Base-by-base conservation (phyloP, 768 basidiomycete genomes). In the Leucocoprinus leucothites region DNA sequence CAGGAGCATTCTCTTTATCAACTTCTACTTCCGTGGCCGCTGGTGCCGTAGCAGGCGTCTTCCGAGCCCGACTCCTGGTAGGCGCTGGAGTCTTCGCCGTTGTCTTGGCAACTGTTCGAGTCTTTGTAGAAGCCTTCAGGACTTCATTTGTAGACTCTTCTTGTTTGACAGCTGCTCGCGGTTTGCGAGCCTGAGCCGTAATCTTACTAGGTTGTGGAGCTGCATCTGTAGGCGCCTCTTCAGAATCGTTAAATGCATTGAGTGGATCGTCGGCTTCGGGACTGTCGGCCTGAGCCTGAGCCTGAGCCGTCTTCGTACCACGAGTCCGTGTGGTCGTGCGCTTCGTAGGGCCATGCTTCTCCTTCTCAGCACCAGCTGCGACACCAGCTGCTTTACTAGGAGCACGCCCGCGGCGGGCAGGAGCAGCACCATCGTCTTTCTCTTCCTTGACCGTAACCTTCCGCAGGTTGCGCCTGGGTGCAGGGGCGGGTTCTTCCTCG, bases 1-100 rank as follows among this genome's bases (percentile, higher is more conserved):
- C 44, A 1, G 71, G 67, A 1, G 73, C 62, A 50, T 77, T 77
- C 63, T 78, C 76, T 57, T 79, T 78, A 51, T 77, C 70, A 4
- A 65, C 66, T 7, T 57, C 64, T 6, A 63, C 60, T 34, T 66
- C 61, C 34, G 58, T 60, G 2, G 67, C 68, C 22, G 70, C 66
- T 28, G 73, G 70, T 16, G 68, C 70, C 22, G 70, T 70, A 9
- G 68, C 67, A n/a, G 71, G 71, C 0, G 68, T 71, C 64, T 69
- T 75, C 50, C 63, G 51, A 31, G 59, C 40, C 35, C 58, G 40
- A 21, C 53, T 28, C 21, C 50, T 51, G 14, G 50, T 45, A 22
- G 40, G 34, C 8, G 60, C 58, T 22, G 51, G 60, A 6, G 56
- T 51, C 47, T 61, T 63, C 3, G 60, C 18, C 2, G 54, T 25